phyloP scores from a whole-genome alignment of 495 filamentous ascomycete genomes.

The Trichoderma parareesei region DNA sequence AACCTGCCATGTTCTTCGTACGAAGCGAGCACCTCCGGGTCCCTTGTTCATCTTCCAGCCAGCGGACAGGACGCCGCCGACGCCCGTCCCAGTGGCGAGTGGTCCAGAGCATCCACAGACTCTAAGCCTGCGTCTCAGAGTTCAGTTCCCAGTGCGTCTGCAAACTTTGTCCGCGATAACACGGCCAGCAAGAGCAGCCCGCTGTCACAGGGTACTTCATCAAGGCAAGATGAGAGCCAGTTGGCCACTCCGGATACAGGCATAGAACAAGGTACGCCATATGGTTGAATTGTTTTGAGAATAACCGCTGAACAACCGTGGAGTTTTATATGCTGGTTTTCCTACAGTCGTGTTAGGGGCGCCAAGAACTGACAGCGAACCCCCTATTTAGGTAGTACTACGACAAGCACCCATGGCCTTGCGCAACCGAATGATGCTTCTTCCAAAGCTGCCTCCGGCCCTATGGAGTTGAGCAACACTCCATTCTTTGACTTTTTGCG shows the following conservation, averaged over 20 bases:
- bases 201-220: constrained; percentile 12
- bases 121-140: neutral
- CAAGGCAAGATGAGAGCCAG: constrained; percentile 20
- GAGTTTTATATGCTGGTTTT: neutral
- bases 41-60: constrained; percentile 28
- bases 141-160: neutral
- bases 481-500: constrained; percentile 30
- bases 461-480: constrained; percentile 16
- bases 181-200: neutral
- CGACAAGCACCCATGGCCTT: too few species aligned
- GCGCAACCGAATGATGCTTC: constrained; percentile 14
- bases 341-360: neutral
- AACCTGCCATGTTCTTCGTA: constrained; percentile 35
- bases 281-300: neutral
- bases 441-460: constrained; percentile 3
- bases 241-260: constrained; percentile 23
- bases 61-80: constrained; percentile 14
- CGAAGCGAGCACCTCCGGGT: constrained; percentile 26
- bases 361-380: neutral
- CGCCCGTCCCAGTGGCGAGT: neutral
- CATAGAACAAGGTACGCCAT: constrained; percentile 19
- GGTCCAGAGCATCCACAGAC: neutral
- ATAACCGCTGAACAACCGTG: neutral
- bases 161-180: neutral
- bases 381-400: neutral